phyloP scores from a whole-genome alignment of 2,329 filamentous ascomycete species.

The Incumbomyces delicatus region DNA sequence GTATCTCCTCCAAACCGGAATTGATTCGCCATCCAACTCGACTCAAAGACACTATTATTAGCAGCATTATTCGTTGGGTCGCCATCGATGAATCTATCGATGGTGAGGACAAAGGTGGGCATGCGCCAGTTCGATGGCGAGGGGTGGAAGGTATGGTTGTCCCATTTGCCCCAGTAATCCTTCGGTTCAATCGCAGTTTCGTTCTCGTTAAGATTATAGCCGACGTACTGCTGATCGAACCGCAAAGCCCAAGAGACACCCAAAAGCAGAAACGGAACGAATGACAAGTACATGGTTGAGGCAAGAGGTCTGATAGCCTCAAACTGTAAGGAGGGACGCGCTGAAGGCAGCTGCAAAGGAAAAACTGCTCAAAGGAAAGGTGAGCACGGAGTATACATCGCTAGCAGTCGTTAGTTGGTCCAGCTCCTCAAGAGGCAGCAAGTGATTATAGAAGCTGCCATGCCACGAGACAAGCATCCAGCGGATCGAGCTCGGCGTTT shows the following conservation, averaged over 20 bases:
- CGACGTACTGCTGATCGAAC: constrained; percentile 24
- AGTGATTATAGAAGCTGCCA: too few relatives aligned
- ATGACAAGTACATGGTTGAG: constrained; percentile 3
- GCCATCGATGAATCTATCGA: constrained; percentile 56
- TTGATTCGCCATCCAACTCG: constrained; percentile 51
- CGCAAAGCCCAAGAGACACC: constrained; percentile 4
- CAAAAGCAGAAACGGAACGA: not conserved
- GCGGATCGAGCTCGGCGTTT: too few relatives aligned
- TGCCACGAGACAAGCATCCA: too few relatives aligned
- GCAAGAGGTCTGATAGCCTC: not conserved
- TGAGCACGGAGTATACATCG: too few relatives aligned
- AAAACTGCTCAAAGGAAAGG: too few relatives aligned
- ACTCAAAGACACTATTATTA: constrained; percentile 52
- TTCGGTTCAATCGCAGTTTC: constrained; percentile 35
- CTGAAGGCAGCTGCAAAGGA: not conserved
- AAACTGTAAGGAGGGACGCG: not conserved
- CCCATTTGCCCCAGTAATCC: constrained; percentile 50
- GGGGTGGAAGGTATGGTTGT: constrained; percentile 38
- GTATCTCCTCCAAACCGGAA: constrained; percentile 55
- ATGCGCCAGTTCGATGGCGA: constrained; percentile 56
- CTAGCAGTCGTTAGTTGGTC: too few relatives aligned
- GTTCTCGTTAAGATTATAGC: constrained; percentile 45
- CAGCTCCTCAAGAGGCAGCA: too few relatives aligned
- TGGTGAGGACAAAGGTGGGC: constrained; percentile 55
- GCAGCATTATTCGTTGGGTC: constrained; percentile 55